Evolutionary conservation across 768 basidiomycete species (phyloP).

Genomic region (Panaeolus papilionaceus): DNA sequence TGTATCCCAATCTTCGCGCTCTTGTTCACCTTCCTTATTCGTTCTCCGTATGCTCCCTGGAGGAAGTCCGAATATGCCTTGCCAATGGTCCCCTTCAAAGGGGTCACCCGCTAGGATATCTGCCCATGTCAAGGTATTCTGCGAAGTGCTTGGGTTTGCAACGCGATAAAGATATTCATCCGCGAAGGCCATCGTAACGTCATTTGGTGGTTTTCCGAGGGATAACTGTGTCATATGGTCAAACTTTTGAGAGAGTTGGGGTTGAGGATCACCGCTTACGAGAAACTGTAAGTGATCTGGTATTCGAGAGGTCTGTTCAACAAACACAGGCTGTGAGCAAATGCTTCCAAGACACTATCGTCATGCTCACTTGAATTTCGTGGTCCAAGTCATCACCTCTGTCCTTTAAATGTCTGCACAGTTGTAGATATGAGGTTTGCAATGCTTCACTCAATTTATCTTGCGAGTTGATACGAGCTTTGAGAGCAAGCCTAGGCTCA

Average conservation of each 20-base stretch:
- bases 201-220: conserved; percentile 59
- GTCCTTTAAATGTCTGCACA: conserved; percentile 55
- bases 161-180: conserved; percentile 55
- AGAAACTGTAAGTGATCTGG: conserved; percentile 79
- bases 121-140: conserved; percentile 68
- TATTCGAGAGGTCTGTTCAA: conserved; percentile 55
- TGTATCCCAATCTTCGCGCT: conserved; percentile 58
- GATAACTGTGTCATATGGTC: conserved; percentile 47
- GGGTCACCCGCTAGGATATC: conserved; percentile 85
- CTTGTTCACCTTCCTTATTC: conserved; percentile 42
- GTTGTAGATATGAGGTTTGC: conserved; percentile 52
- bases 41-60: conserved; percentile 41
- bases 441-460: conserved; percentile 69
- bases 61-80: conserved; percentile 66
- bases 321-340: background rate
- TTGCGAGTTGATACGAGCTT: conserved; percentile 71
- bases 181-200: conserved; percentile 58
- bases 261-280: conserved; percentile 44
- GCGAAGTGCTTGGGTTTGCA: conserved; percentile 48
- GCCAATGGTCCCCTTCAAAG: conserved; percentile 88
- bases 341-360: background rate
- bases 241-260: background rate
- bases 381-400: conserved; percentile 66
- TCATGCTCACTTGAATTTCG: conserved; percentile 58
- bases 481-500: conserved; percentile 58